Conservation (phyloP, 192 early-diverging fungal genomes). For the Backusella tarrabulga region DNA sequence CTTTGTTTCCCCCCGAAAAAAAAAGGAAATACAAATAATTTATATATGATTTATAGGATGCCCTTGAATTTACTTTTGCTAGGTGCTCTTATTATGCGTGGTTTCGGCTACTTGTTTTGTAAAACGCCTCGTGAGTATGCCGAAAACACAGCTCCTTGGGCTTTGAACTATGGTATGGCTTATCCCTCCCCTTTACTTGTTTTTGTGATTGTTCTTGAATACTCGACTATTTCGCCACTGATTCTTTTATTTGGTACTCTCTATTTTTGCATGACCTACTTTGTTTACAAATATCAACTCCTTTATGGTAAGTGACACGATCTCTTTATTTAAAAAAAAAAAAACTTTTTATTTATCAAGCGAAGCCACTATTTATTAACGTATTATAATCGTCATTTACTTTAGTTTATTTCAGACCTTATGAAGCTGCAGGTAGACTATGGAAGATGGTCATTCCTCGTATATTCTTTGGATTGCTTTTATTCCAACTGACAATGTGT, state of each 20-base stretch:
- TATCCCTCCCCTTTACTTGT: slow-evolving; percentile 66
- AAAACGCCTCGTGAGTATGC: slow-evolving; percentile 76
- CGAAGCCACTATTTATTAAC: not conserved
- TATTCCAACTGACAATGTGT: slow-evolving; percentile 66
- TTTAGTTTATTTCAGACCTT: slow-evolving; percentile 67
- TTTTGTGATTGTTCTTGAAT: slow-evolving; percentile 67
- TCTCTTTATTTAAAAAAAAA: not conserved
- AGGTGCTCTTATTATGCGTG: slow-evolving; percentile 56
- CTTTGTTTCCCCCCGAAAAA: not conserved
- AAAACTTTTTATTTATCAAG: not conserved
- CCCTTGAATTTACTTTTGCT: slow-evolving; percentile 66
- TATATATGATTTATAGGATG: slow-evolving; percentile 13
- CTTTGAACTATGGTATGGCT: slow-evolving; percentile 62
- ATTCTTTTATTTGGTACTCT: slow-evolving; percentile 65
- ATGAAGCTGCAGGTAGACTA: slow-evolving; percentile 63
- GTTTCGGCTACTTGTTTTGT: slow-evolving; percentile 51
- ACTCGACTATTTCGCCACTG: slow-evolving; percentile 67
- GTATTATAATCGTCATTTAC: not conserved
- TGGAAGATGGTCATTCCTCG: slow-evolving; percentile 71
- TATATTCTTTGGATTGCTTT: slow-evolving; percentile 58
- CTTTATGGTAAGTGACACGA: slow-evolving; percentile 50
- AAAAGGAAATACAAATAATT: not conserved
- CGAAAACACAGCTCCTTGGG: slow-evolving; percentile 61
- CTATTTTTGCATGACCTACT: slow-evolving; percentile 62
- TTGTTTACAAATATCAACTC: slow-evolving; percentile 76